Evolutionary conservation across 2,329 filamentous ascomycete species (phyloP).

Genomic region (Aureobasidium namibiae): DNA sequence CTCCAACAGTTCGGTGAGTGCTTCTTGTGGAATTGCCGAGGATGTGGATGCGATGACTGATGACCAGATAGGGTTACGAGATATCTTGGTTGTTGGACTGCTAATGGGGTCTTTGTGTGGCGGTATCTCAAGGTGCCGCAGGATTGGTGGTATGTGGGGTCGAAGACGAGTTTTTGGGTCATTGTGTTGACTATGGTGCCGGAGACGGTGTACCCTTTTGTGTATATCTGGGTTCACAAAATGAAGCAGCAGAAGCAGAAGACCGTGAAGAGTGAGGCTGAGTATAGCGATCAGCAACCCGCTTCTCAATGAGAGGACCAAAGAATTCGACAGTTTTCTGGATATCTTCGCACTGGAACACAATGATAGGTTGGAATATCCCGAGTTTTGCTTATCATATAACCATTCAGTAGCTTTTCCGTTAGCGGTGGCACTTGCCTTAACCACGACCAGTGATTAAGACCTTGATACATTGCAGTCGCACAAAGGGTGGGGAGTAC

Average conservation of each 20-base stretch:
- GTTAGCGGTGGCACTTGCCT: too few relatives aligned
- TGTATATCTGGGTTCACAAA: slow-evolving; percentile 28
- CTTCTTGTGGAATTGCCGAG: too few relatives aligned
- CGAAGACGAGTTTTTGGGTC: slow-evolving; percentile 25
- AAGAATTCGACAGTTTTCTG: background rate
- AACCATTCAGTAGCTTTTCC: too few relatives aligned
- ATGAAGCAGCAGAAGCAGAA: background rate
- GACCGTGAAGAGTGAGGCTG: too few relatives aligned
- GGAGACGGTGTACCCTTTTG: slow-evolving; percentile 31
- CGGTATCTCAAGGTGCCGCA: slow-evolving; percentile 31
- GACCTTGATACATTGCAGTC: too few relatives aligned
- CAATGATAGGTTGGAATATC: too few relatives aligned
- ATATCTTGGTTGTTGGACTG: slow-evolving; percentile 31
- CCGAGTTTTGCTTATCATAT: too few relatives aligned
- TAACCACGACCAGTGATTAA: too few relatives aligned
- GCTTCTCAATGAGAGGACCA: background rate
- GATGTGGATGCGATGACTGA: background rate
- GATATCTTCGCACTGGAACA: too few relatives aligned
- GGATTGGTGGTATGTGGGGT: slow-evolving; percentile 33
- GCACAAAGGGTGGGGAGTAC: too few relatives aligned
- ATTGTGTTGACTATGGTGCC: slow-evolving; percentile 31
- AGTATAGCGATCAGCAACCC: background rate
- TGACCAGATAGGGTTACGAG: slow-evolving; percentile 27
- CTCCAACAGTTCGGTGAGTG: too few relatives aligned
- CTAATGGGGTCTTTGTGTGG: slow-evolving; percentile 33